Conservation (phyloP, 768 basidiomycete genomes). For the Pulveroboletus sp. region DNA sequence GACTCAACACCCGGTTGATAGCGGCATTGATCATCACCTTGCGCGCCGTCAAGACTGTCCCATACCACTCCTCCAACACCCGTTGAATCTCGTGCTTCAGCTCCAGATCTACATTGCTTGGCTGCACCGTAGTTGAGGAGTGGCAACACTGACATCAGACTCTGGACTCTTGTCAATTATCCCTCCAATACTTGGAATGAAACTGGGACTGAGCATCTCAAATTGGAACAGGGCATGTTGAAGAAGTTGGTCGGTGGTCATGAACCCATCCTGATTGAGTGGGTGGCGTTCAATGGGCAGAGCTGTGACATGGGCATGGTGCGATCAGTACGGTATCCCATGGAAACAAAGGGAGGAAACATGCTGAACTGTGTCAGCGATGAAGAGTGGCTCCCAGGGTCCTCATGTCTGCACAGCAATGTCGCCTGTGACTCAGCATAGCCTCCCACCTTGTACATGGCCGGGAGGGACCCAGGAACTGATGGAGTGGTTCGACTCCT, state of each 20-base stretch:
- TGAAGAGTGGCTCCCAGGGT: constrained; percentile 69
- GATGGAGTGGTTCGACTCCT: constrained; percentile 93
- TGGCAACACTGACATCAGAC: no score
- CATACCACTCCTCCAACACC: no score
- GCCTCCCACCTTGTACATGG: constrained; percentile 66
- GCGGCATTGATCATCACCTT: no score
- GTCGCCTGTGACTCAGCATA: constrained; percentile 75
- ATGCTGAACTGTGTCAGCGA: constrained; percentile 56
- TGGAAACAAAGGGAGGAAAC: constrained; percentile 51
- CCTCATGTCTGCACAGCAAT: constrained; percentile 84
- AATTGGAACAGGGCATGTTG: no score
- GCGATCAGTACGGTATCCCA: constrained; percentile 74
- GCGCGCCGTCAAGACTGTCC: no score
- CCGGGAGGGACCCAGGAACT: constrained; percentile 86
- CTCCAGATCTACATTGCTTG: no score
- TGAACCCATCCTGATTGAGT: constrained; percentile 60
- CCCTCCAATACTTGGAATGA: no score
- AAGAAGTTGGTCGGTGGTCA: constrained; percentile 75
- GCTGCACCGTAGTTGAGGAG: no score
- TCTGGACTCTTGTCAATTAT: no score
- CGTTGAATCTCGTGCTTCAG: no score
- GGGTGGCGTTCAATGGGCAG: constrained; percentile 43
- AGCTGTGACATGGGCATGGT: constrained; percentile 60
- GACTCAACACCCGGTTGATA: no score
- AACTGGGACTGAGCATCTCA: no score